Evolutionary conservation across 441 rosid genomes (phyloP).

Genomic region (Eutrema salsugineum): DNA sequence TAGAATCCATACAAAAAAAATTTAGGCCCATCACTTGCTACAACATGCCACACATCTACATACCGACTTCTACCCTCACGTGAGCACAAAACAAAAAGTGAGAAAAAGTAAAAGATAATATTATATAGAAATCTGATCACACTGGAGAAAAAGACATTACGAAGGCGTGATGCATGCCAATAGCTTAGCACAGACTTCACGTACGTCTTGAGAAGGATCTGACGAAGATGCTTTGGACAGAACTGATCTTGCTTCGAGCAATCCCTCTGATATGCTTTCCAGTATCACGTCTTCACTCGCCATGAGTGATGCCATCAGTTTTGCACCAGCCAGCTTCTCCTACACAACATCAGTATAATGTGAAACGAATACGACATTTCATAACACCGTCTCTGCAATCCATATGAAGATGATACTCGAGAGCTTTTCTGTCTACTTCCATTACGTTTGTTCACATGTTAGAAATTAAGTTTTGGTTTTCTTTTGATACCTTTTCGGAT

Average conservation of each 20-base stretch:
- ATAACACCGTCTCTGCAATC: background rate
- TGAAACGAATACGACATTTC: background rate
- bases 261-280: constrained; percentile 65
- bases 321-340: constrained; percentile 88
- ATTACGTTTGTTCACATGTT: background rate
- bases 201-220: constrained; percentile 59
- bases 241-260: constrained; percentile 70
- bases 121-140: background rate
- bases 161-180: constrained; percentile 54
- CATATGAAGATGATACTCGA: background rate
- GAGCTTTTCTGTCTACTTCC: background rate
- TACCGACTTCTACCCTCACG: background rate
- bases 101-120: background rate
- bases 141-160: constrained; percentile 10
- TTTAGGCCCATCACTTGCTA: background rate
- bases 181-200: constrained; percentile 56
- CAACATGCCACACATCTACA: background rate
- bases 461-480: background rate
- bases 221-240: constrained; percentile 47
- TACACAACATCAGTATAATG: constrained; percentile 22
- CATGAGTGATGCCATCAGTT: constrained; percentile 85
- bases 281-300: constrained; percentile 73
- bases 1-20: background rate
- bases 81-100: background rate
- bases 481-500: constrained; percentile 62